Evolutionary conservation across 345 rosid genomes (phyloP).

Genomic region (Trapa incisa): DNA sequence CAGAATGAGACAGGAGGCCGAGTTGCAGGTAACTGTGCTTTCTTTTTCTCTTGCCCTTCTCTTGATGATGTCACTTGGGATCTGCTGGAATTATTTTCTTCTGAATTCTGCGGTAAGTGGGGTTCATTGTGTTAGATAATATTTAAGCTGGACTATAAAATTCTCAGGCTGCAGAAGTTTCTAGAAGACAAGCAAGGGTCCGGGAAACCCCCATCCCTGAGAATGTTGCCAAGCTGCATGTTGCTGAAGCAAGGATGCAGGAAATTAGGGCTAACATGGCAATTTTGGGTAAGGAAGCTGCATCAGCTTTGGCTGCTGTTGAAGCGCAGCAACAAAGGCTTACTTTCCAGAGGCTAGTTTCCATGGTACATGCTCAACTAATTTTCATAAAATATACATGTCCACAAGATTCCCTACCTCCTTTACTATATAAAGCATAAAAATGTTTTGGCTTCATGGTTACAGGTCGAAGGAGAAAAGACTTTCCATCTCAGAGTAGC

Average conservation of each 20-base stretch:
- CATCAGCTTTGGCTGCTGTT: slow-evolving; percentile 92
- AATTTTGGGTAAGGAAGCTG: slow-evolving; percentile 91
- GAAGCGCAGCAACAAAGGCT: slow-evolving; percentile 86
- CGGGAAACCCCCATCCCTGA: slow-evolving; percentile 80
- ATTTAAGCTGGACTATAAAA: slow-evolving; percentile 14
- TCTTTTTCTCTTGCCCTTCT: neutral
- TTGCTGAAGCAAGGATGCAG: slow-evolving; percentile 74
- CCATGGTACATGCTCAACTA: slow-evolving; percentile 44
- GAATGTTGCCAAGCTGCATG: slow-evolving; percentile 82
- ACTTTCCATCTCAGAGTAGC: slow-evolving; percentile 76
- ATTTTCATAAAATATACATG: neutral
- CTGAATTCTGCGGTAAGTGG: neutral
- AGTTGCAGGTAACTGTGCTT: slow-evolving; percentile 12
- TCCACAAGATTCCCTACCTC: neutral
- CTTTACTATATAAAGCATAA: neutral
- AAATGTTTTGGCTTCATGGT: slow-evolving; percentile 1
- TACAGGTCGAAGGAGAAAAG: slow-evolving; percentile 91
- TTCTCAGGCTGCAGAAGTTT: slow-evolving; percentile 65
- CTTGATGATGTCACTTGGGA: neutral
- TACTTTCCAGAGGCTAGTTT: slow-evolving; percentile 84
- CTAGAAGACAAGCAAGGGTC: slow-evolving; percentile 68
- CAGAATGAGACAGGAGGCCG: slow-evolving; percentile 99
- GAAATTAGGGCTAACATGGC: slow-evolving; percentile 88
- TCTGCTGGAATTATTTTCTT: neutral
- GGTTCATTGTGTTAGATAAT: neutral